Evolutionary conservation across 148 eudicot species (phyloP).

Genomic region (Mesembryanthemum crystallinum): DNA sequence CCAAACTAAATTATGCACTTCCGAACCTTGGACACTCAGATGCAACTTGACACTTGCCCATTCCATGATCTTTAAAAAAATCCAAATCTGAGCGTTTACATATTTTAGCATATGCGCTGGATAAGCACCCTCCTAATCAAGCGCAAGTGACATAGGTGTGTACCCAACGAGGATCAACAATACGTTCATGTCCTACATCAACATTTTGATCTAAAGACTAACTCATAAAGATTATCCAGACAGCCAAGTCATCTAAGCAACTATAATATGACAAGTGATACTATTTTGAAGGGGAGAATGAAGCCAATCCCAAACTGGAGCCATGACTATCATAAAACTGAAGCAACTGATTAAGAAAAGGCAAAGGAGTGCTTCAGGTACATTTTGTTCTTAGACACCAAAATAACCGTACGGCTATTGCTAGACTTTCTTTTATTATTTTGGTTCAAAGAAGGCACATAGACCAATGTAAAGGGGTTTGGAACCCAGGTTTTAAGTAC

Average conservation of each 20-base stretch:
- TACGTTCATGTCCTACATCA: background rate
- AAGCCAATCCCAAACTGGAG: background rate
- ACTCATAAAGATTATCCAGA: no score
- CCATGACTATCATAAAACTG: background rate
- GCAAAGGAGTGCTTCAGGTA: background rate
- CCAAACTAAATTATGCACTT: no score
- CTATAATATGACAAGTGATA: background rate
- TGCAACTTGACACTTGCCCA: no score
- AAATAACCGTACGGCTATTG: background rate
- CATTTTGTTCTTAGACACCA: background rate
- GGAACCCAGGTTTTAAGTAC: background rate
- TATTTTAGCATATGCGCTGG: background rate
- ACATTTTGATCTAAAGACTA: no score
- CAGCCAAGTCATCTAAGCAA: background rate
- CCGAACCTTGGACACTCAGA: background rate
- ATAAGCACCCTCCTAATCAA: background rate
- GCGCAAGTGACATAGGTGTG: background rate
- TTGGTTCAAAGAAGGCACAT: no score
- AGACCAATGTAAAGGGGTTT: background rate
- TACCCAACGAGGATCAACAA: background rate
- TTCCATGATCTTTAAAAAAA: no score
- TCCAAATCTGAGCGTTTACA: no score
- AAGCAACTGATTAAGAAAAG: background rate
- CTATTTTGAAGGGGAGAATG: background rate
- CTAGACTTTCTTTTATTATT: no score